Percentiles rank a stretch among this genome's conserved stretches.
Conservation (phyloP, 441 rosid genomes). For the Croton setiger region DNA sequence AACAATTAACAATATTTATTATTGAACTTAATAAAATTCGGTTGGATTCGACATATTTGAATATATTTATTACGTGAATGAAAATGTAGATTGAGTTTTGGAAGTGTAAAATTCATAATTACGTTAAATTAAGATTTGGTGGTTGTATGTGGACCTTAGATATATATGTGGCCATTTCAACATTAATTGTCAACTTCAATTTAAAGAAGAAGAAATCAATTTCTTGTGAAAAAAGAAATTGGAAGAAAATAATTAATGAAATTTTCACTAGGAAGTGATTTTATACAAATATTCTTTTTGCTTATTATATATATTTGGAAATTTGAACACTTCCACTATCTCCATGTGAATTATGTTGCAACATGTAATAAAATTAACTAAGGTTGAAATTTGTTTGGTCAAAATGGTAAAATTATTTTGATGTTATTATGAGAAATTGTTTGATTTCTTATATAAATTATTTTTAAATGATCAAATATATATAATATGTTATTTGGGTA, state of each 20-base stretch:
- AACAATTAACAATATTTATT: too few species aligned
- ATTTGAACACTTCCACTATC: conserved; percentile 1
- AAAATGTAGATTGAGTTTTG: not conserved
- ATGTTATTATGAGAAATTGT: too few species aligned
- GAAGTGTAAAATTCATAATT: not conserved
- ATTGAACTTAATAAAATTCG: too few species aligned
- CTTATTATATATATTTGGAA: too few species aligned
- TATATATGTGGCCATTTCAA: not conserved
- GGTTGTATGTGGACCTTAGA: not conserved
- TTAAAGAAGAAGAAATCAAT: not conserved
- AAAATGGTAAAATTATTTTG: too few species aligned
- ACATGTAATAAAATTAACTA: not conserved
- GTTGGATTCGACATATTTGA: too few species aligned
- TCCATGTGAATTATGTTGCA: conserved; percentile 1
- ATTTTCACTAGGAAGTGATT: not conserved
- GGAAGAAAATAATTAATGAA: not conserved
- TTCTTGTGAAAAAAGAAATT: not conserved
- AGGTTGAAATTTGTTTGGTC: too few species aligned
- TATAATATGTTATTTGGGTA: too few species aligned
- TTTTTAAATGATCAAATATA: too few species aligned
- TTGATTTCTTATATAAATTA: too few species aligned
- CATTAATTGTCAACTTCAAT: not conserved
- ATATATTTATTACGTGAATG: too few species aligned
- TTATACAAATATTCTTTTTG: not conserved
- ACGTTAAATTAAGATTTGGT: conserved; percentile 2